A percentile compares a stretch with the other conserved stretches of the same genome.
These are phyloP conservation scores for Annona squamosa DNA, from an alignment of 164 flowering plant genomes.

Conservation along the genomic window DNA sequence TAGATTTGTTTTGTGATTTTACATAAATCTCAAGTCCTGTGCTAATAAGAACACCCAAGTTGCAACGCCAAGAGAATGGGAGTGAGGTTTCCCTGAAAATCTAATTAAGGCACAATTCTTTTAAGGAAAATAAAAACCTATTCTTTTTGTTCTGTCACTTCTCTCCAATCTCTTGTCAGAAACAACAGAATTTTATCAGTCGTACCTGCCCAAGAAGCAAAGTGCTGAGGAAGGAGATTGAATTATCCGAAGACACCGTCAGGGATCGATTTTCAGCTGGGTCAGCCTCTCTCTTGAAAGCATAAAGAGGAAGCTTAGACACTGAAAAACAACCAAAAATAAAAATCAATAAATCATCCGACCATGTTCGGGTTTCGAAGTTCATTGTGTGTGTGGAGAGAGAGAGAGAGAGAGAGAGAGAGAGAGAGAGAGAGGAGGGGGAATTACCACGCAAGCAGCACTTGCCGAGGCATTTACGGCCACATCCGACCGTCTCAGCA, in stretches of 20 bases:
- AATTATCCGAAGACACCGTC: constrained; percentile 5
- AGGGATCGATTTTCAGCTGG: constrained; percentile 2
- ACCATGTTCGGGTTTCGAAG: not conserved
- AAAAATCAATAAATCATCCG: not conserved
- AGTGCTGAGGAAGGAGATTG: constrained; percentile 23
- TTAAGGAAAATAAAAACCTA: no score
- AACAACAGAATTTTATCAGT: not conserved
- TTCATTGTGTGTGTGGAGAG: not conserved
- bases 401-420: not conserved
- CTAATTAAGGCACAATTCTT: no score
- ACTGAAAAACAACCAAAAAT: constrained; percentile 19
- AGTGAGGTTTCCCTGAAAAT: no score
- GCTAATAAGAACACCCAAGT: no score
- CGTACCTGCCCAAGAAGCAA: constrained; percentile 33
- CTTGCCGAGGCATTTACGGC: constrained; percentile 64
- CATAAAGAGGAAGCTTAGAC: constrained; percentile 42
- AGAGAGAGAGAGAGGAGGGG: constrained; percentile 2
- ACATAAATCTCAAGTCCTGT: no score
- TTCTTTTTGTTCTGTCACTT: no score
- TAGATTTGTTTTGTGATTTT: no score
- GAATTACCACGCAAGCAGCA: constrained; percentile 56
- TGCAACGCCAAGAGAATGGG: no score
- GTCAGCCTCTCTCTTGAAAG: constrained; percentile 24
- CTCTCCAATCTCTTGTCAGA: no score
- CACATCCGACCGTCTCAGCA: constrained; percentile 41